Conservation (phyloP, 768 basidiomycete species). For the Lactarius vividus region DNA sequence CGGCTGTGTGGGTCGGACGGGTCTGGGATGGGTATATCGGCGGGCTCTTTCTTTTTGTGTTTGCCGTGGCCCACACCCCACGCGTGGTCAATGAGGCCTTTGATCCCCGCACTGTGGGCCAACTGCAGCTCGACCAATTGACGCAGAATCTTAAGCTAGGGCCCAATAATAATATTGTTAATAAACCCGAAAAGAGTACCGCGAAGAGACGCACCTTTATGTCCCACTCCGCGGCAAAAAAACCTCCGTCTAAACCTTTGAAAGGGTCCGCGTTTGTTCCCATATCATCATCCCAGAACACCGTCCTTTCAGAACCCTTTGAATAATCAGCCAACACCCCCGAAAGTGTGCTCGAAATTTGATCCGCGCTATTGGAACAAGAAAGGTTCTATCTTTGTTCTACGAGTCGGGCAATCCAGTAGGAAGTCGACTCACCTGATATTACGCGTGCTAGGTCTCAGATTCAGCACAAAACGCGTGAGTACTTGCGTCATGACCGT, state of each 20-base stretch:
- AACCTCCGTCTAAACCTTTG: conserved; percentile 58
- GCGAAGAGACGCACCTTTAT: conserved; percentile 60
- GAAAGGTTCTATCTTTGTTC: conserved; percentile 36
- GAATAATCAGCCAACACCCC: conserved; percentile 67
- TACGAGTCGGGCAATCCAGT: conserved; percentile 33
- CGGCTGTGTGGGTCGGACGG: conserved; percentile 63
- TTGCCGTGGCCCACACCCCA: conserved; percentile 85
- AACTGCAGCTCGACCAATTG: conserved; percentile 86
- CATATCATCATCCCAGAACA: conserved; percentile 76
- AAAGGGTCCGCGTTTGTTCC: conserved; percentile 75
- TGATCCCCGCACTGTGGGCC: conserved; percentile 63
- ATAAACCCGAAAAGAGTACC: conserved; percentile 27
- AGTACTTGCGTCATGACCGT: conserved; percentile 71
- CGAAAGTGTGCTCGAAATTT: conserved; percentile 74
- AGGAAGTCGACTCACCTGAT: conserved; percentile 61
- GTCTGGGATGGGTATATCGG: conserved; percentile 49
- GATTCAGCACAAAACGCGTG: conserved; percentile 72
- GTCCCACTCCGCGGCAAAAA: conserved; percentile 79
- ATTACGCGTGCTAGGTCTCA: conserved; percentile 87
- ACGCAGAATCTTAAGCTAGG: conserved; percentile 76
- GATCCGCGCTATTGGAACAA: conserved; percentile 60
- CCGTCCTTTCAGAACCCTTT: conserved; percentile 68
- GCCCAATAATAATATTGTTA: conserved; percentile 23
- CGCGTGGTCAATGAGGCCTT: conserved; percentile 72
- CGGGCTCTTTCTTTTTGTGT: conserved; percentile 74